Percentiles rank a stretch among this genome's conserved stretches.
phyloP scores from a whole-genome alignment of 495 filamentous ascomycete genomes.

The Annulohypoxylon moriforme region DNA sequence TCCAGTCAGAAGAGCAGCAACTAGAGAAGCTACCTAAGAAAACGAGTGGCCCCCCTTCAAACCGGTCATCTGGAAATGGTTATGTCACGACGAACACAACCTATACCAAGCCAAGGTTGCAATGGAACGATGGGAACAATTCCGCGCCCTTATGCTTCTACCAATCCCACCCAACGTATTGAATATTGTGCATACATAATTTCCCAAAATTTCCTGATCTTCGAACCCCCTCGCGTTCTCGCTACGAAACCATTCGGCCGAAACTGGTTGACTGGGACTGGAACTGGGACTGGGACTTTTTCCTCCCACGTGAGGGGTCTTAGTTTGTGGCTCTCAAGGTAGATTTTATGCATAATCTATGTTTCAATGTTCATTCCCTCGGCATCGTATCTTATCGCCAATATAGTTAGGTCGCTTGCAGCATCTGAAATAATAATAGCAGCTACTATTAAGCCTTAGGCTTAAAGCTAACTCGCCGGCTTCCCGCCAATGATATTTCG shows the following conservation, averaged over 20 bases:
- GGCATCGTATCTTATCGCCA: slow-evolving; percentile 26
- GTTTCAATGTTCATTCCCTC: not conserved
- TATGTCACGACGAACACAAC: slow-evolving; percentile 20
- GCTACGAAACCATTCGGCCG: slow-evolving; percentile 28
- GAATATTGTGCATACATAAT: not conserved
- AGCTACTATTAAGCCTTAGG: not conserved
- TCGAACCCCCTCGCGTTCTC: slow-evolving; percentile 9
- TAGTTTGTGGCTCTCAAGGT: slow-evolving; percentile 19
- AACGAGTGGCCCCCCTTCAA: slow-evolving; percentile 15
- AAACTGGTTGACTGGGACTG: too few relatives aligned
- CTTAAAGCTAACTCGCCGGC: not conserved
- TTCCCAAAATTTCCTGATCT: not conserved
- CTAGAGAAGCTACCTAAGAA: too few relatives aligned
- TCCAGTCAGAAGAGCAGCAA: slow-evolving; percentile 22
- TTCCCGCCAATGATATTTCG: slow-evolving; percentile 8
- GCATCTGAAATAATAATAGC: slow-evolving; percentile 6
- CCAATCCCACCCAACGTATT: not conserved
- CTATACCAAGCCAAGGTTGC: slow-evolving; percentile 9
- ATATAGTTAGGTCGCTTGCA: not conserved
- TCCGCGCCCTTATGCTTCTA: slow-evolving; percentile 7
- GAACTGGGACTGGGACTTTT: too few relatives aligned
- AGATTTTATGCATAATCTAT: slow-evolving; percentile 24
- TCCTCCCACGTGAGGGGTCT: slow-evolving; percentile 31
- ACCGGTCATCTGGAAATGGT: slow-evolving; percentile 30
- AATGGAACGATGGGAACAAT: slow-evolving; percentile 30